Evolutionary conservation across 2,329 filamentous ascomycete species (phyloP).

Genomic region (Colletotrichum sp.): DNA sequence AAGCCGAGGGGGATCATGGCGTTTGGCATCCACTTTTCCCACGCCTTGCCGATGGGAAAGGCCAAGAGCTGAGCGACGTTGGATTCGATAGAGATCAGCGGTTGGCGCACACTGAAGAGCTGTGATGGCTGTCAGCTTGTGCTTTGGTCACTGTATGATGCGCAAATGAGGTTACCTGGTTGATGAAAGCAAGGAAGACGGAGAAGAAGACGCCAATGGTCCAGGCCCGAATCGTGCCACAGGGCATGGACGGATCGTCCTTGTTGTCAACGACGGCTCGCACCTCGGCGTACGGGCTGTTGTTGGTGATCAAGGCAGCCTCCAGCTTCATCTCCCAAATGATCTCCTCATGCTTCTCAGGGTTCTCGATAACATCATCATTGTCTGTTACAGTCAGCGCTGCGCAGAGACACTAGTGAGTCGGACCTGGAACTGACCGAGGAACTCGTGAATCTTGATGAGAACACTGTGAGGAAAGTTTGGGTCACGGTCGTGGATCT

Average conservation of each 20-base stretch:
- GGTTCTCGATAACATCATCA: conserved; percentile 38
- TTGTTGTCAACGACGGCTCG: conserved; percentile 62
- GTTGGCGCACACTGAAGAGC: conserved; percentile 62
- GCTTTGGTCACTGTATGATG: neutral
- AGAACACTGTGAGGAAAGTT: conserved; percentile 46
- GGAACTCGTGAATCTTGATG: conserved; percentile 44
- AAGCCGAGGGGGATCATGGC: conserved; percentile 48
- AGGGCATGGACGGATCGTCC: conserved; percentile 53
- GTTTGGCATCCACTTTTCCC: conserved; percentile 57
- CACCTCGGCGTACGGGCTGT: conserved; percentile 63
- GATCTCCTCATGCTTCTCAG: conserved; percentile 51
- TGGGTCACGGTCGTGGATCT: conserved; percentile 46
- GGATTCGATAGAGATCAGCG: conserved; percentile 57
- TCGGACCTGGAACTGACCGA: conserved; percentile 41
- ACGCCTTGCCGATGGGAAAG: conserved; percentile 58
- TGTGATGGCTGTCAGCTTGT: neutral
- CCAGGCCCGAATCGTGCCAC: conserved; percentile 61
- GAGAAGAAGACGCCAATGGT: conserved; percentile 57
- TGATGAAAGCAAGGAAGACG: conserved; percentile 53
- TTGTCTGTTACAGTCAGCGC: conserved; percentile 21
- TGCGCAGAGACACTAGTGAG: neutral
- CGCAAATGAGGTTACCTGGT: conserved; percentile 39
- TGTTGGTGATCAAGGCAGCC: conserved; percentile 57
- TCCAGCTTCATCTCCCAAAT: conserved; percentile 62
- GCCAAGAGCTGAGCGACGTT: conserved; percentile 63